These are phyloP conservation scores for Penicillium turbatum DNA, from an alignment of 495 filamentous ascomycete genomes.

Conservation along the genomic window DNA sequence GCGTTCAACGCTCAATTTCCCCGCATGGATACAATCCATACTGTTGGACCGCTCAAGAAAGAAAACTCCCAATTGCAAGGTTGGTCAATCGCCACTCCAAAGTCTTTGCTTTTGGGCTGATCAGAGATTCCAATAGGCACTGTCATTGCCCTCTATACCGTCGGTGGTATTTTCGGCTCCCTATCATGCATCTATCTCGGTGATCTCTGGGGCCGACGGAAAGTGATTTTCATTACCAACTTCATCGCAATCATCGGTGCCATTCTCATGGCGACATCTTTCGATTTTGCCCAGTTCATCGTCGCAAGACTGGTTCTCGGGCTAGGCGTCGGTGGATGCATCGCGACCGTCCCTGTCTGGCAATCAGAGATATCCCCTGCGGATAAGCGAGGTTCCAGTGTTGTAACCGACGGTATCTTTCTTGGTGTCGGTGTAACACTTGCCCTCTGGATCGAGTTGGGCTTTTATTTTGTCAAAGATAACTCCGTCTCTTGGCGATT, in stretches of 20 bases:
- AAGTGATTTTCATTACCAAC: conserved; percentile 28
- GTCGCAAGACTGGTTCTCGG: conserved; percentile 54
- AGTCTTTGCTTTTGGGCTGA: neutral
- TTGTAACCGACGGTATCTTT: conserved; percentile 39
- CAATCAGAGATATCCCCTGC: conserved; percentile 44
- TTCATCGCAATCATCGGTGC: conserved; percentile 31
- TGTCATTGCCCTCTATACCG: conserved; percentile 31
- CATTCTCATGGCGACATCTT: conserved; percentile 40
- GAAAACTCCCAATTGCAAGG: conserved; percentile 43
- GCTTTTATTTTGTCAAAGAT: conserved; percentile 42
- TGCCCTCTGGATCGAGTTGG: conserved; percentile 43
- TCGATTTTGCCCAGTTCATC: conserved; percentile 32
- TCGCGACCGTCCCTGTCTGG: conserved; percentile 46
- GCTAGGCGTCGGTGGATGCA: conserved; percentile 51
- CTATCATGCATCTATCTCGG: conserved; percentile 29
- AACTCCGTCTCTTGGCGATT: conserved; percentile 48
- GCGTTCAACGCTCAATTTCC: conserved; percentile 47
- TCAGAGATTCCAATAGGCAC: conserved; percentile 14
- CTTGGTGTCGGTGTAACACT: conserved; percentile 52
- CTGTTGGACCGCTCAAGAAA: conserved; percentile 24
- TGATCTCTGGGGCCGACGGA: conserved; percentile 27
- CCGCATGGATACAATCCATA: conserved; percentile 48
- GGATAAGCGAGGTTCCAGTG: conserved; percentile 35
- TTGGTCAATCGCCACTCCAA: conserved; percentile 3
- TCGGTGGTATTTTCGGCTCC: conserved; percentile 31